Conservation (phyloP, 345 rosid species). For the Durio zibethinus region DNA sequence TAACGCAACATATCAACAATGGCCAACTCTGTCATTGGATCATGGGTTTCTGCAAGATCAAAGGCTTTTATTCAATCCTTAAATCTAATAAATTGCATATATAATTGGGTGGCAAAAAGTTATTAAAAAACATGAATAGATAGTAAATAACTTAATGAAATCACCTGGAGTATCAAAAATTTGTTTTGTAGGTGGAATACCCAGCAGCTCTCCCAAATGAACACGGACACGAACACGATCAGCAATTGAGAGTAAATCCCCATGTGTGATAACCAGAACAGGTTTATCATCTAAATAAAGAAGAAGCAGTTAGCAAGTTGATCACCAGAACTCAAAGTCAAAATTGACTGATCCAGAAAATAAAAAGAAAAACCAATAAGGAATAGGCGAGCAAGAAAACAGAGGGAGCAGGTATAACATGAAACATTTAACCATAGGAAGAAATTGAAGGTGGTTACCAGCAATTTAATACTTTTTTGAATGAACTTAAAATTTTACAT, state of each 20-base stretch:
- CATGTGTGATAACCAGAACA: slow-evolving; percentile 76
- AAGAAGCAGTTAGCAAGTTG: slow-evolving; percentile 2
- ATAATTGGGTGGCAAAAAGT: not conserved
- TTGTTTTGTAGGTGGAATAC: slow-evolving; percentile 67
- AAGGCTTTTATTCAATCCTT: not conserved
- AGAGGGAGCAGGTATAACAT: not conserved
- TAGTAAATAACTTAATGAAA: not conserved
- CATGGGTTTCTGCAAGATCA: slow-evolving; percentile 45
- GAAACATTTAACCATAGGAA: not conserved
- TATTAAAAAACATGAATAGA: not conserved
- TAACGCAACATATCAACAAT: slow-evolving; percentile 60
- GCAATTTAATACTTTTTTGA: not conserved
- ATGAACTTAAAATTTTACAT: not conserved
- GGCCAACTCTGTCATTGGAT: slow-evolving; percentile 48
- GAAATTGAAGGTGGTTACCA: not conserved
- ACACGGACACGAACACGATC: slow-evolving; percentile 54
- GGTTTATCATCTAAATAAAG: slow-evolving; percentile 68
- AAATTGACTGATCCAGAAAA: not conserved
- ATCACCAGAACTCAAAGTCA: not conserved
- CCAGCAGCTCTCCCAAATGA: slow-evolving; percentile 63
- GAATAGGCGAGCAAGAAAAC: not conserved
- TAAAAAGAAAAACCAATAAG: not conserved
- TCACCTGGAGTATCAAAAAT: slow-evolving; percentile 83
- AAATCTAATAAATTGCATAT: slow-evolving; percentile 9
- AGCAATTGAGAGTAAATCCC: slow-evolving; percentile 57